Conservation (phyloP, 148 eudicot species). For the Arbutus unedo region DNA sequence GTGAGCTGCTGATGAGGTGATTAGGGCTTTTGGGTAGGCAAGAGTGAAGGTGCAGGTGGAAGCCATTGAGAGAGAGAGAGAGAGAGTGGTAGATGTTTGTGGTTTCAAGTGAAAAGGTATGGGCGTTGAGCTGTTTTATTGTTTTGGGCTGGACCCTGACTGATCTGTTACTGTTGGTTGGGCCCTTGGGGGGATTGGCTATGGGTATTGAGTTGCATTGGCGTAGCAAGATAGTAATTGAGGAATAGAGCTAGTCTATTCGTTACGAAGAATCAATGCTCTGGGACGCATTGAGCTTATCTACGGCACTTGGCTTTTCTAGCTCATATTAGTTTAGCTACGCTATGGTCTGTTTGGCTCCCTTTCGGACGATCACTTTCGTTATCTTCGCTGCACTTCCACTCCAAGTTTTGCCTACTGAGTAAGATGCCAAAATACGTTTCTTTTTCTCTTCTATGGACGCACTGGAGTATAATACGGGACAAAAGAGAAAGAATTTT, state of each 20-base stretch:
- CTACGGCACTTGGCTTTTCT: background rate
- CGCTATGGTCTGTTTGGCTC: background rate
- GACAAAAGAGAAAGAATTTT: too few relatives aligned
- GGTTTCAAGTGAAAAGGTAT: background rate
- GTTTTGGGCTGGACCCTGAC: background rate
- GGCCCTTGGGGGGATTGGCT: too few relatives aligned
- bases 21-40: background rate
- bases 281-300: slow-evolving; percentile 2
- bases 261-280: slow-evolving; percentile 13
- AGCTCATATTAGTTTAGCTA: background rate
- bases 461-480: too few relatives aligned
- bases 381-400: too few relatives aligned
- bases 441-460: too few relatives aligned
- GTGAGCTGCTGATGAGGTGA: background rate
- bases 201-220: too few relatives aligned
- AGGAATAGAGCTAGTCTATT: slow-evolving; percentile 17
- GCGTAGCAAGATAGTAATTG: too few relatives aligned
- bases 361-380: background rate
- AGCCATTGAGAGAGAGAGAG: background rate
- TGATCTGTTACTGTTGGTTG: too few relatives aligned
- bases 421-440: too few relatives aligned
- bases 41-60: too few relatives aligned
- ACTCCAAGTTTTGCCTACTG: too few relatives aligned
- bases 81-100: background rate
- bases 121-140: background rate